Evolutionary conservation across 2,329 filamentous ascomycete species (phyloP), one percentile per base, ranked within the genome.

Genomic region (Penicillium sp.): DNA sequence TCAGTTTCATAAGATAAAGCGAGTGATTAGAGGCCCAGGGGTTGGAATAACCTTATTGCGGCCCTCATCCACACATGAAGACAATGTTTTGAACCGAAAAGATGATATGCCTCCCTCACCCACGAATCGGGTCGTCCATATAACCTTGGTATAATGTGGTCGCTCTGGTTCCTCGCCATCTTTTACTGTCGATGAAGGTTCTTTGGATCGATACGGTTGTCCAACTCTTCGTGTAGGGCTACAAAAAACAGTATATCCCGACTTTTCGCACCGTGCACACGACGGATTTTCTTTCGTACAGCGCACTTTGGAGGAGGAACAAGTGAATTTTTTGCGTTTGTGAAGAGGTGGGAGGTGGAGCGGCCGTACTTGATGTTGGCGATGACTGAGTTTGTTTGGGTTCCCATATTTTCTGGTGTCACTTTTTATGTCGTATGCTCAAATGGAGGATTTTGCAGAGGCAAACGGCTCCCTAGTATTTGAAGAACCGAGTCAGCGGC

Each of bases 211-310:
- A 13, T 51, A 44, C 14, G 58, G 61, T 18, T 58, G 55, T 19
- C 61, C 60, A 35, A 57, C 55, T 2, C 62, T 55, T 42, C 62
- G 51, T 29, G 63, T 62, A 26, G 61, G 63, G 47, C 63, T 65
- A 43, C 63, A 65, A 39, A 63, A 62, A 41, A 62, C 64, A 30
- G 55, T 48, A 30, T 64, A 58, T 4, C 60, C 62, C 18, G 61
- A 39, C 42, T 59, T 60, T 16, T 60, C 48, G 48, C 61, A 63
- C 9, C 61, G 60, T 9, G 54, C 32, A 48, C 61, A 62, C 5
- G 39, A 46, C 3, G 61, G 61, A 13, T 58, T 62, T 19, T 53
- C 49, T 42, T 60, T 63, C 8, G 54, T 55, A 34, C 60, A 63
- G 18, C 55, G 53, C 10, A 63, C 50, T 30, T 63, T 63, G 2